Conservation (phyloP, 2,329 filamentous ascomycete genomes). For the Diaporthe sp. region DNA sequence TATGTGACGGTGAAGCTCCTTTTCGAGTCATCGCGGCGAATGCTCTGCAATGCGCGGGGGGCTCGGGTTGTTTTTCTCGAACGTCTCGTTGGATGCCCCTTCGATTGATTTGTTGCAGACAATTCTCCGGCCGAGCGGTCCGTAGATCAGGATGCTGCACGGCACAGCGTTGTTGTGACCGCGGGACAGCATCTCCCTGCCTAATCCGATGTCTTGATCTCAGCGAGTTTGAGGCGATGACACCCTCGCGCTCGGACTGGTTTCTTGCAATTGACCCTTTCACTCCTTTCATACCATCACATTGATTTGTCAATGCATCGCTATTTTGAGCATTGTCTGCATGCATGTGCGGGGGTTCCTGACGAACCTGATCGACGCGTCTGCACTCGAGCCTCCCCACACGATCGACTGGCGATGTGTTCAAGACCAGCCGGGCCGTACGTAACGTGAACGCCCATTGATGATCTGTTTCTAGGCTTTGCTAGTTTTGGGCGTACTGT, state of each 20-base stretch:
- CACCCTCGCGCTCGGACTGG: conserved; percentile 24
- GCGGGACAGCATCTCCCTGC: conserved; percentile 8
- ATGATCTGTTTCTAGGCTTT: background rate
- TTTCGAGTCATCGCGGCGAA: conserved; percentile 22
- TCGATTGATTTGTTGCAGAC: conserved; percentile 18
- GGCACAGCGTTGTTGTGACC: background rate
- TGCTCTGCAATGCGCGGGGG: conserved; percentile 24
- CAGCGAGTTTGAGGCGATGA: conserved; percentile 27
- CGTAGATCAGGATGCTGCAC: conserved; percentile 6
- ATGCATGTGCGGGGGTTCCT: background rate
- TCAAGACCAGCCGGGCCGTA: background rate
- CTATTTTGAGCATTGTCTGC: conserved; percentile 8
- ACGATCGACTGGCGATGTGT: conserved; percentile 24
- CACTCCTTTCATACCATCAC: conserved; percentile 7
- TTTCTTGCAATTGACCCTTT: background rate
- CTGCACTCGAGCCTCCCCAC: conserved; percentile 18
- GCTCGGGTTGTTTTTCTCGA: background rate
- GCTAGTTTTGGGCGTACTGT: conserved; percentile 4
- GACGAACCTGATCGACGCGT: conserved; percentile 24
- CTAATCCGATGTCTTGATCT: conserved; percentile 25
- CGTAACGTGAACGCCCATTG: background rate
- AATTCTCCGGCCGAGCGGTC: conserved; percentile 25
- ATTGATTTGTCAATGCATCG: conserved; percentile 19
- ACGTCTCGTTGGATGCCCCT: background rate
- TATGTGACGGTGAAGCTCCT: conserved; percentile 34